Conservation (phyloP, 2,329 filamentous ascomycete genomes). For the Fragosphaeria purpurea region DNA sequence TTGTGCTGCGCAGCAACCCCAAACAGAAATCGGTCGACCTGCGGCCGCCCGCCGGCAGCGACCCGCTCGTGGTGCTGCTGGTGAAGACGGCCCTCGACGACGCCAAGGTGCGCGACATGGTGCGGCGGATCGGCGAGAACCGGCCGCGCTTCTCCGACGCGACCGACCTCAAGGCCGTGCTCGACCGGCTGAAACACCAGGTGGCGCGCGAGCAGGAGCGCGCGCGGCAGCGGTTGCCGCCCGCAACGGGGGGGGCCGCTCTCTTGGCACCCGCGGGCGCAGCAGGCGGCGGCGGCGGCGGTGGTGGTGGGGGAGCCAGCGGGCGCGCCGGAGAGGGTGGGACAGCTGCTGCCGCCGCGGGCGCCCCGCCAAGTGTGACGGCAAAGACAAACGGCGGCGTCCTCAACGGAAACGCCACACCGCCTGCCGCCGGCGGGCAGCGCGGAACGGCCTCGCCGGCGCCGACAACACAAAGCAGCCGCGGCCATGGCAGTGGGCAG, state of each 20-base stretch:
- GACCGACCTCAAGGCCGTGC: conserved; percentile 40
- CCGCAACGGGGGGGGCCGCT: conserved; percentile 10
- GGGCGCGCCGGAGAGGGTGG: too few relatives aligned
- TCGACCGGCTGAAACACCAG: conserved; percentile 38
- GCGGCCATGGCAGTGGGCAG: neutral
- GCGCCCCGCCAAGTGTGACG: neutral
- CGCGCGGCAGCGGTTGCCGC: conserved; percentile 12
- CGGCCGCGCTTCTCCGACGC: conserved; percentile 42
- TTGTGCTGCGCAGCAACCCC: conserved; percentile 49
- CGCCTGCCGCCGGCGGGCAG: too few relatives aligned
- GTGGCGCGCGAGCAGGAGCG: conserved; percentile 18
- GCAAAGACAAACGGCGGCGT: conserved; percentile 20
- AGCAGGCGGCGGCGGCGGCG: neutral
- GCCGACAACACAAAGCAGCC: neutral
- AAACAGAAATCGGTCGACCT: conserved; percentile 44
- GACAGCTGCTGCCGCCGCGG: neutral
- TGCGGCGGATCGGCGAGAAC: conserved; percentile 42
- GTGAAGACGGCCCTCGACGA: conserved; percentile 50
- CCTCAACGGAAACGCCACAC: conserved; percentile 16
- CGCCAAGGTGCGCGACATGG: conserved; percentile 35
- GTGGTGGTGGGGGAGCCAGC: too few relatives aligned
- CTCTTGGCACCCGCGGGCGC: neutral
- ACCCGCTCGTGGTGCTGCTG: conserved; percentile 45
- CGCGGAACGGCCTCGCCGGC: neutral
- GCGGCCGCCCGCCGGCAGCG: conserved; percentile 42